Evolutionary conservation across 164 flowering plant species (phyloP), one percentile per base, ranked within the genome.

Genomic region (Kingdonia uniflora): DNA sequence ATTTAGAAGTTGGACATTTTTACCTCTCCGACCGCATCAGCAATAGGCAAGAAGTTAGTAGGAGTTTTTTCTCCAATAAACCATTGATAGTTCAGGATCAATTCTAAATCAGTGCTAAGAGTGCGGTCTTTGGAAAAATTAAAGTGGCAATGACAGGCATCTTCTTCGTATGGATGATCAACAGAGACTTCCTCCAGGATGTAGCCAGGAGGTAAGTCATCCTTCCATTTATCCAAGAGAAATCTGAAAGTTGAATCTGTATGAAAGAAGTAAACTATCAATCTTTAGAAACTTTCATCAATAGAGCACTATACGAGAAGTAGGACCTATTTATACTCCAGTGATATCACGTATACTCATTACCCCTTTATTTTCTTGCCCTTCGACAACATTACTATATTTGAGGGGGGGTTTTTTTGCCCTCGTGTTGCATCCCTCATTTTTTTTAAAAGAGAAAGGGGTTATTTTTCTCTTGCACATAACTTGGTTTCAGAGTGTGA

Each of bases 121-220:
- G 70, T 59, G 54, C 68, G 66, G 29, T 86, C 97, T 59, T 72
- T 74, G 14, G 64, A 70, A 66, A 94, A 83, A 53, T 62, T 42
- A 65, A 94, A 89, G 69, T 83, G 92, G 68, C 96, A 89, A 62
- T 57, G 72, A 57, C 96, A 89, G 67, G 80, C 77, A 77, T 89
- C 97, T 69, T 81, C 92, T 69, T 83, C 99, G 73, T 70, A 84
- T 56, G 99, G 99, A 40, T 63, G 64, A 66, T 89, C 99, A 45
- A 87, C 65, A 46, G 69, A 81, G 16, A 88, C 96, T 63, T 83
- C 86, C 69, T 81, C 81, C 16, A 94, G 74, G 52, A 74, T 59
- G 68, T 66, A 86, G 11, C 92, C 97, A 6, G 81, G 72, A 59
- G 97, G 99, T 42, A 87, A 71, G 40, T 74, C 71, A 59, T 86